Evolutionary conservation across 805 yeast species (phyloP), one percentile per base, ranked within the genome.

Genomic region (Pichia exigua): DNA sequence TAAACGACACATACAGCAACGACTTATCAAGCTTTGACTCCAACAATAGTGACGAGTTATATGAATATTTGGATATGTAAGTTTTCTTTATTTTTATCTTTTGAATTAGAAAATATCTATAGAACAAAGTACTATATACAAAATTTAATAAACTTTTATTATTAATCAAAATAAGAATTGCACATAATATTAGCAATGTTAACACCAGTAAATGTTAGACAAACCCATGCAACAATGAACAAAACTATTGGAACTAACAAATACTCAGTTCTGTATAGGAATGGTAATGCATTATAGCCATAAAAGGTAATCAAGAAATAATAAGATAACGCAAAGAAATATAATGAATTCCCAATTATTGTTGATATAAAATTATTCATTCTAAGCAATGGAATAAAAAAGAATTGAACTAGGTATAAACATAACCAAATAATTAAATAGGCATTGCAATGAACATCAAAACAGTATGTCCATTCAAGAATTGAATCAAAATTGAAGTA

Each of bases 381-480:
- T 48, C 82, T 78, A 42, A 89, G 68, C 18, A 89, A 61, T 2
- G 97, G 97, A 54, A 89, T 70, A 50, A 87, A 65, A 45, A 88
- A 62, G 61, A 87, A 85, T 67, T 89, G 95, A 30, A 87, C 54
- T 55, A 88, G 74, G 65, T 89, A 87, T 39, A 89, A 71, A 47
- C 78, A 67, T 49, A 87, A 75, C 95, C 95, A 88, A 44, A 89
- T 82, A 17, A 84, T 73, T 56, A 89, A 69, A 64, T 86, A 89
- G n/a, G 96, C 79, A 66, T 91, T 91, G 71, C 96, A 88, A 68
- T 91, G 97, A 27, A 90, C 83, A 62, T 90, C 97, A 64, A 91
- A 91, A 70, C 97, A 89, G 65, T 88, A 90, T 1, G 92, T 90
- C 97, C 97, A 91, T 64, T 91, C 97, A 49, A 88, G 70, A 42